A percentile compares a stretch with the other conserved stretches of the same genome.
Evolutionary conservation across 257 asterid species (phyloP).

Genomic region (Thymus quinquecostatus): DNA sequence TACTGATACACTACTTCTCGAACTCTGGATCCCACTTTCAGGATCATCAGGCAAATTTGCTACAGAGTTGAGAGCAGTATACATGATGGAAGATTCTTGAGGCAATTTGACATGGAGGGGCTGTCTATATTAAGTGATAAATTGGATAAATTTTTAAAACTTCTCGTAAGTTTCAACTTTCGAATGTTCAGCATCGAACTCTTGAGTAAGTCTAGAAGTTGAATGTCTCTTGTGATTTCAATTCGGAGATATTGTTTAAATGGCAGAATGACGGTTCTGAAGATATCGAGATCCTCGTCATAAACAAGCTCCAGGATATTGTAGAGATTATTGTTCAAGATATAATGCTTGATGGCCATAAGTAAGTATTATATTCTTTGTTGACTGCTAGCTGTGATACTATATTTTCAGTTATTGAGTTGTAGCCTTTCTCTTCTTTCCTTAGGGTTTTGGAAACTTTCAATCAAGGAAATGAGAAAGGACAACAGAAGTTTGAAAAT

Average conservation of each 20-base stretch:
- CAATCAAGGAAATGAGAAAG: conserved; percentile 50
- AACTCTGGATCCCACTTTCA: conserved; percentile 40
- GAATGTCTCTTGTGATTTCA: conserved; percentile 21
- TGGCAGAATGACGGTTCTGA: conserved; percentile 60
- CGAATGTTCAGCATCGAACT: conserved; percentile 20
- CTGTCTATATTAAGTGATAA: conserved; percentile 75
- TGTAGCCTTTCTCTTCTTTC: conserved; percentile 27
- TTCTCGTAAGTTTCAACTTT: conserved; percentile 57
- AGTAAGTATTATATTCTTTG: conserved; percentile 50
- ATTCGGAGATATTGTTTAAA: conserved; percentile 19
- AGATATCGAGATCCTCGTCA: conserved; percentile 52
- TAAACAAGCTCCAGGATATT: conserved; percentile 90
- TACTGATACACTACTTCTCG: conserved; percentile 22
- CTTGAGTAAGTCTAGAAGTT: conserved; percentile 14
- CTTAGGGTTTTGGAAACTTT: conserved; percentile 57
- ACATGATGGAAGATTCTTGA: conserved; percentile 51
- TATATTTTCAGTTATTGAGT: conserved; percentile 33
- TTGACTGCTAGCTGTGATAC: conserved; percentile 17
- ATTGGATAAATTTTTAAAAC: conserved; percentile 69
- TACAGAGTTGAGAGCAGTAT: conserved; percentile 66
- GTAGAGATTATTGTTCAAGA: conserved; percentile 85
- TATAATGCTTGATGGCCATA: conserved; percentile 73
- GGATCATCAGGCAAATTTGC: conserved; percentile 65
- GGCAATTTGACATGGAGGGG: conserved; percentile 72
- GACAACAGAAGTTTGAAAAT: conserved; percentile 76